Conservation (phyloP, 2,329 filamentous ascomycete species). For the Aureobasidium musti region DNA sequence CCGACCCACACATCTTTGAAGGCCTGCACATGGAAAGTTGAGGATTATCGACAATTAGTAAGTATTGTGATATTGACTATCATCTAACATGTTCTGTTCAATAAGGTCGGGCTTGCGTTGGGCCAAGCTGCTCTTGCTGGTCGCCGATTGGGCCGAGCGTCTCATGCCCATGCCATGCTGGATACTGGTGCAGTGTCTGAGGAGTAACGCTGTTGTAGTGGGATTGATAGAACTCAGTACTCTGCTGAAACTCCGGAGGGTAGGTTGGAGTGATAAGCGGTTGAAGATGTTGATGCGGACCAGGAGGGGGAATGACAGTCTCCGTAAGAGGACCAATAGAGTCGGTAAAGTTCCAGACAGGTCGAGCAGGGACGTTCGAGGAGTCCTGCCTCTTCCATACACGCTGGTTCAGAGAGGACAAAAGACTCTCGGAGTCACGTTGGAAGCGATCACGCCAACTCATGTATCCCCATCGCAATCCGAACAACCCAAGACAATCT, state of each 20-base stretch:
- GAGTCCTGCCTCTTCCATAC: slow-evolving; percentile 37
- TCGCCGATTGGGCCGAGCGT: neutral
- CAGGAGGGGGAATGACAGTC: neutral
- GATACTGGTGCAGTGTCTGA: slow-evolving; percentile 2
- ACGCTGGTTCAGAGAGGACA: slow-evolving; percentile 47
- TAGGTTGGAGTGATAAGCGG: slow-evolving; percentile 24
- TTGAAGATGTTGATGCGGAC: slow-evolving; percentile 15
- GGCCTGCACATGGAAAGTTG: neutral
- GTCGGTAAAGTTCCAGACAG: neutral
- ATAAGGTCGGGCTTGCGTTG: neutral
- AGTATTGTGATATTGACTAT: neutral
- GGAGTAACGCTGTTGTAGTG: neutral
- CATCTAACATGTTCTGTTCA: neutral
- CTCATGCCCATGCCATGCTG: slow-evolving; percentile 12
- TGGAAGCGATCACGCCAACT: slow-evolving; percentile 55
- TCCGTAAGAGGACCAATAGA: neutral
- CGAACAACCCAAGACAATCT: slow-evolving; percentile 50
- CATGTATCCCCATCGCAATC: slow-evolving; percentile 52
- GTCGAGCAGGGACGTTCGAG: neutral
- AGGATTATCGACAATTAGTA: neutral
- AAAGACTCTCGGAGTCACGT: slow-evolving; percentile 47
- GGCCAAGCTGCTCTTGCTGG: neutral
- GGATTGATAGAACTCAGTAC: slow-evolving; percentile 12
- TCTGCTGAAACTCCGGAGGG: slow-evolving; percentile 27
- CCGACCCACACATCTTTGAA: neutral